Evolutionary conservation across 2,329 filamentous ascomycete species (phyloP).

Genomic region (Ceratocystis cubensis): DNA sequence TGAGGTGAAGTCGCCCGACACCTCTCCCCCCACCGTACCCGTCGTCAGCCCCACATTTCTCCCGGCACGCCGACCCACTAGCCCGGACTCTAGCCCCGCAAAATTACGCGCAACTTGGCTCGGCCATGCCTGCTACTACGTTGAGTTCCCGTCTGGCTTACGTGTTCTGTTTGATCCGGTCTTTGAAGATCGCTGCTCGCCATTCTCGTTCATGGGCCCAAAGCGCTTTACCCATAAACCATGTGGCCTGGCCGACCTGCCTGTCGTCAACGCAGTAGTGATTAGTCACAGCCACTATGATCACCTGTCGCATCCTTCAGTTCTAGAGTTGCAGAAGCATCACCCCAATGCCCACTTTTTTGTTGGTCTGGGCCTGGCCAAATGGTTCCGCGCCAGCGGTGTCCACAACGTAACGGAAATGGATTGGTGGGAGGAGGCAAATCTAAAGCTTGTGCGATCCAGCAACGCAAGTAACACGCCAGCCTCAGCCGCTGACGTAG

Average conservation of each 20-base stretch:
- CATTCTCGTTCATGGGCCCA: slow-evolving; percentile 56
- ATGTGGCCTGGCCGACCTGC: slow-evolving; percentile 66
- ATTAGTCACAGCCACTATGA: slow-evolving; percentile 93
- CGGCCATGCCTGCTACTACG: slow-evolving; percentile 84
- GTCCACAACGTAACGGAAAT: slow-evolving; percentile 71
- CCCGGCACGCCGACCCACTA: slow-evolving; percentile 35
- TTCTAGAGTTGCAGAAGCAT: slow-evolving; percentile 54
- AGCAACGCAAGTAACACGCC: slow-evolving; percentile 14
- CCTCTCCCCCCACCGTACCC: slow-evolving; percentile 51
- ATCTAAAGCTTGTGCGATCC: slow-evolving; percentile 44
- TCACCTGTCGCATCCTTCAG: slow-evolving; percentile 67
- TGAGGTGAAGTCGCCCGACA: slow-evolving; percentile 41
- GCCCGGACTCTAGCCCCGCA: slow-evolving; percentile 31
- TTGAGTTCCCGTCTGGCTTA: slow-evolving; percentile 77
- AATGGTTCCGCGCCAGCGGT: slow-evolving; percentile 64
- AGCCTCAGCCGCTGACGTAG: slow-evolving; percentile 24
- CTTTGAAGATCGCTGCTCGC: slow-evolving; percentile 76
- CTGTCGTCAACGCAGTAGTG: slow-evolving; percentile 60
- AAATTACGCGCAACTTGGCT: slow-evolving; percentile 82
- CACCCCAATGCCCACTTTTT: slow-evolving; percentile 80
- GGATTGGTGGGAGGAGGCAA: slow-evolving; percentile 86
- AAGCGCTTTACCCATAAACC: slow-evolving; percentile 68
- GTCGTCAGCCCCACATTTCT: slow-evolving; percentile 58
- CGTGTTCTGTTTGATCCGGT: slow-evolving; percentile 89
- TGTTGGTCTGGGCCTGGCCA: slow-evolving; percentile 67